Base-by-base conservation (phyloP, 73 alveolate genomes). In the Uronychia binucleata region DNA sequence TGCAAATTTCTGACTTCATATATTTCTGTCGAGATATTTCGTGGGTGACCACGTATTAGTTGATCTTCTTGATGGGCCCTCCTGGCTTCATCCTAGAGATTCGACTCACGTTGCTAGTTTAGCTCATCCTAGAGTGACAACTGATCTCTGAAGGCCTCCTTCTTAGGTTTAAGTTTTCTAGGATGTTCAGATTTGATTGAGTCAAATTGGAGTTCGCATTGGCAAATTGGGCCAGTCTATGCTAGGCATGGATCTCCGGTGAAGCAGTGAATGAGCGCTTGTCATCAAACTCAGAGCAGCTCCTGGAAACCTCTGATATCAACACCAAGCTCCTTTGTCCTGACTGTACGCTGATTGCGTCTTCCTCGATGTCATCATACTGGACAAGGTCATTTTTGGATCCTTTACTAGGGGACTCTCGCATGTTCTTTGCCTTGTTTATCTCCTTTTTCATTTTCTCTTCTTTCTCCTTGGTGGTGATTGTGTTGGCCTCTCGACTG, bases 41-140 rank as follows among this genome's bases (percentile, higher is more conserved):
- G 34, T 32, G 46, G 67, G 28, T 34, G 59, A 46, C 30, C 11
- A 86, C 26, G 35, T 86, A 86, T 33, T 86, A 78, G 59, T 86
- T 86, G 33, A 86, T 78, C 83, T 86, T 77, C 75, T 86, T 86
- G 67, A 46, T 19, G 5, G 67, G 5, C 5, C 19, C 19, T 46
- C 67, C 67, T 11, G 67, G 5, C n/a, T 5, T 5, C n/a, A 46
- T 11, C 19, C 19, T 46, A 19, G 67, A 46, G 19, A 46, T 19
- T 46, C 67, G 19, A 46, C 67, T 46, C 67, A 46, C 67, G 19
- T 46, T 46, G 19, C 67, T 46, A 5, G 5, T 5, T 19, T 46
- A 46, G 19, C 67, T 46, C 19, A 5, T 46, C 19, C 67, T 46
- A 11, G 67, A 46, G n/a, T n/a, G n/a, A n/a, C n/a, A n/a, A n/a